phyloP scores from a whole-genome alignment of 2,329 filamentous ascomycete genomes.

The Scytalidium sp. region DNA sequence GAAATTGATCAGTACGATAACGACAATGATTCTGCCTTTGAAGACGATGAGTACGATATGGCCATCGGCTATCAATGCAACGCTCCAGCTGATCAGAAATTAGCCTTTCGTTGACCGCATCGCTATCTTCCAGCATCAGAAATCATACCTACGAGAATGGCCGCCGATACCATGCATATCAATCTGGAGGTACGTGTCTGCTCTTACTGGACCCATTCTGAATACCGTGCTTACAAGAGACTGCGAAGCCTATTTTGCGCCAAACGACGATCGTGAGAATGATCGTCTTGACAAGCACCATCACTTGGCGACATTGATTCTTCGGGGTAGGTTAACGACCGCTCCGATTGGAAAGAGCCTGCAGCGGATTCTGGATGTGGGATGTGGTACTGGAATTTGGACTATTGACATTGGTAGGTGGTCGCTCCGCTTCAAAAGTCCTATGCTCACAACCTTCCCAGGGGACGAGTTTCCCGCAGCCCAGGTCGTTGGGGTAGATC shows the following conservation, averaged over 20 bases:
- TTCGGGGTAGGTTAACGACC: slow-evolving; percentile 2
- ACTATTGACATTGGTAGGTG: slow-evolving; percentile 7
- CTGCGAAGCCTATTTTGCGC: slow-evolving; percentile 7
- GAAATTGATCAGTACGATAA: no score
- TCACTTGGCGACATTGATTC: slow-evolving; percentile 1
- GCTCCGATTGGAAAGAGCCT: slow-evolving; percentile 7
- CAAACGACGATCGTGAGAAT: slow-evolving; percentile 9
- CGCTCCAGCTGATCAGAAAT: no score
- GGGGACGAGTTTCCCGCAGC: slow-evolving; percentile 9
- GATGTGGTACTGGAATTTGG: slow-evolving; percentile 12
- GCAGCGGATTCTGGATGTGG: slow-evolving; percentile 10
- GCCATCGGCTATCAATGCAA: no score
- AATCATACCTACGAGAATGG: slow-evolving; percentile 12
- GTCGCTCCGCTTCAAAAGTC: not conserved
- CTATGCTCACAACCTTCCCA: not conserved
- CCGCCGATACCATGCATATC: slow-evolving; percentile 13
- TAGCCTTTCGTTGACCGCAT: no score
- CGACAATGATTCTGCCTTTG: no score
- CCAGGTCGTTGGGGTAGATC: slow-evolving; percentile 8
- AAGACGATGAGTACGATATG: no score
- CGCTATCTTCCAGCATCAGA: slow-evolving; percentile 6
- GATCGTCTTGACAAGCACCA: slow-evolving; percentile 11
- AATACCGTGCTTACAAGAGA: no score
- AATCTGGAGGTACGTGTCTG: slow-evolving; percentile 27
- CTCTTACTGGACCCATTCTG: no score